Evolutionary conservation across 257 asterid genomes (phyloP).

Genomic region (Thymus quinquecostatus): DNA sequence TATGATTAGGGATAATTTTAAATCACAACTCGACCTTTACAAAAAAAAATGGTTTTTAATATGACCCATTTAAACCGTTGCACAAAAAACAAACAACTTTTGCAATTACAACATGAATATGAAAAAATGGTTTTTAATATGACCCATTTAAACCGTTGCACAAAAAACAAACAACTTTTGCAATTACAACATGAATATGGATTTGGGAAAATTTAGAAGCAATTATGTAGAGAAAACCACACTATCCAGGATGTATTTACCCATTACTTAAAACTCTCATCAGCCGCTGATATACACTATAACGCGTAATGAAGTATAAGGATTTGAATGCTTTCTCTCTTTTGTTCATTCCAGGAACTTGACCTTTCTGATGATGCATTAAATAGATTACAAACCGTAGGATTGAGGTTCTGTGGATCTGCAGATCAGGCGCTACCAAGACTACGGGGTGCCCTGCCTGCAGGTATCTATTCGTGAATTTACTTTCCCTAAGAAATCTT

Average conservation of each 20-base stretch:
- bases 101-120: too few species aligned
- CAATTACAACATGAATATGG: too few species aligned
- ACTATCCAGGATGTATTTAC: conserved; percentile 8
- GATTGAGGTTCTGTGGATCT: conserved; percentile 91
- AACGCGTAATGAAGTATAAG: conserved; percentile 7
- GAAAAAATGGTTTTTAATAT: too few species aligned
- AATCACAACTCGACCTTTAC: too few species aligned
- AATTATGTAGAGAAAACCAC: neutral
- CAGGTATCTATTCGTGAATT: conserved; percentile 55
- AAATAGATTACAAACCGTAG: conserved; percentile 94
- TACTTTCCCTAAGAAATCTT: neutral
- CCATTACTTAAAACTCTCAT: conserved; percentile 2
- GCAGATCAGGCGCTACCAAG: conserved; percentile 94
- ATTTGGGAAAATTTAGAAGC: too few species aligned
- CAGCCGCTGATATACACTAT: conserved; percentile 8
- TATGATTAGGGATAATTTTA: too few species aligned
- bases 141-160: too few species aligned
- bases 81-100: too few species aligned
- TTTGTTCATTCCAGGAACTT: conserved; percentile 70
- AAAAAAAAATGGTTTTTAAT: too few species aligned
- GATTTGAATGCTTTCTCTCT: conserved; percentile 23
- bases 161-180: too few species aligned
- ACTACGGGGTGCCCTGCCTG: conserved; percentile 95
- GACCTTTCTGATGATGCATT: conserved; percentile 80
- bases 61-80: too few species aligned